Evolutionary conservation across 2,329 filamentous ascomycete genomes (phyloP).

Genomic region (Aspergillus jensenii): DNA sequence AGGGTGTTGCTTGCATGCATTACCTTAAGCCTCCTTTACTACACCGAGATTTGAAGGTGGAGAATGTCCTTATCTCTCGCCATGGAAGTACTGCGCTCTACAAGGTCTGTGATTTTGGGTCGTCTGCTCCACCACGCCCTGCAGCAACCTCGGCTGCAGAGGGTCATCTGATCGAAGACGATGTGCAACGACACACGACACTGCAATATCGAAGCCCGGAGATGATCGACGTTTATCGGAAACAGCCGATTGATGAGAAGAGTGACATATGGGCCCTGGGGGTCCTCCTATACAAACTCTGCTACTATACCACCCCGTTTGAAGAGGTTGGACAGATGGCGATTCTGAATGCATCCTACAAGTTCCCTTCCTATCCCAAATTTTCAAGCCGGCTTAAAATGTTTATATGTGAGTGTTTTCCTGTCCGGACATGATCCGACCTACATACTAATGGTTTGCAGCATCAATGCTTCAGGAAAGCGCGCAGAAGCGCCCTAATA

Average conservation of each 20-base stretch:
- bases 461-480: conserved; percentile 89
- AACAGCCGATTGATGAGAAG: conserved; percentile 96
- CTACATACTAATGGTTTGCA: conserved; percentile 14
- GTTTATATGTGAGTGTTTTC: conserved; percentile 69
- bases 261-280: conserved; percentile 98
- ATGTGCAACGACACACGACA: conserved; percentile 95
- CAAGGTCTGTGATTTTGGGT: conserved; percentile 98
- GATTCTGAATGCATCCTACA: conserved; percentile 93
- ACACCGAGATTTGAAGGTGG: conserved; percentile 94
- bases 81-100: conserved; percentile 69
- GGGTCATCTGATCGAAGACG: conserved; percentile 90
- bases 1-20: conserved; percentile 98
- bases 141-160: conserved; percentile 85
- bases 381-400: conserved; percentile 90
- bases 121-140: conserved; percentile 76
- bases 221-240: conserved; percentile 98
- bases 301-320: conserved; percentile 98
- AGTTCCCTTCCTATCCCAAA: conserved; percentile 80
- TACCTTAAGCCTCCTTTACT: conserved; percentile 92
- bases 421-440: neutral
- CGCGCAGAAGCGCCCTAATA: conserved; percentile 77
- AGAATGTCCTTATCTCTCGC: conserved; percentile 88
- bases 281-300: conserved; percentile 94
- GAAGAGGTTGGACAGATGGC: conserved; percentile 97
- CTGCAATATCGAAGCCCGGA: conserved; percentile 97